Percentiles rank a stretch among this genome's conserved stretches.
phyloP scores from a whole-genome alignment of 2,329 filamentous ascomycete genomes.

The Botryotinia globosa region DNA sequence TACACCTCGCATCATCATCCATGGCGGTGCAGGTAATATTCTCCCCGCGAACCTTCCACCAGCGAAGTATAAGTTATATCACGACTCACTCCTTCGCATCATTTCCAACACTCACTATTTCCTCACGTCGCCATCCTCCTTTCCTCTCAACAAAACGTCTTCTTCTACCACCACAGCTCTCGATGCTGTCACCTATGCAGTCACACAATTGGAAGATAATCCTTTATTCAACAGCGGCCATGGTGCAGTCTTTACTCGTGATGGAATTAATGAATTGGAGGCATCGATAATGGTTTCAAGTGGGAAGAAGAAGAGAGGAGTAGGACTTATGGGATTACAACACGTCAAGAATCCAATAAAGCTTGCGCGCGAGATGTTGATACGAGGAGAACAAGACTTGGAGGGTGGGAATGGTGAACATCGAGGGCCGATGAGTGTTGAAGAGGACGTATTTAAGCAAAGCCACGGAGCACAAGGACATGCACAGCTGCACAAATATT shows the following conservation, averaged over 20 bases:
- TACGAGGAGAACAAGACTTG: constrained; percentile 62
- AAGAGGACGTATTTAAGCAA: not conserved
- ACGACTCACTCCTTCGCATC: constrained; percentile 58
- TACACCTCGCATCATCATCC: constrained; percentile 41
- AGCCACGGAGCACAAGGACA: constrained; percentile 58
- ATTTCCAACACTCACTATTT: constrained; percentile 48
- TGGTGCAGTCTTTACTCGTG: constrained; percentile 82
- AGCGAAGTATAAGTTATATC: constrained; percentile 57
- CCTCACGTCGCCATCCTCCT: constrained; percentile 56
- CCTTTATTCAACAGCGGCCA: constrained; percentile 80
- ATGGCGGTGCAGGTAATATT: constrained; percentile 69
- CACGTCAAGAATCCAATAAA: constrained; percentile 77
- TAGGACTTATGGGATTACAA: constrained; percentile 70
- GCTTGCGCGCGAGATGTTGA: constrained; percentile 68
- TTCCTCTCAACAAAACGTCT: constrained; percentile 47
- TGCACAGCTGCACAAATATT: constrained; percentile 63
- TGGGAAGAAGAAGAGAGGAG: constrained; percentile 70
- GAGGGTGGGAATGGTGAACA: constrained; percentile 43
- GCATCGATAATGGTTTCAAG: constrained; percentile 81
- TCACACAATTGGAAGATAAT: constrained; percentile 73
- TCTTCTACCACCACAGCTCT: constrained; percentile 52
- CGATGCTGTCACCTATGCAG: constrained; percentile 71
- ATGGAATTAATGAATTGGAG: constrained; percentile 82
- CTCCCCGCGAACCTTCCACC: constrained; percentile 56
- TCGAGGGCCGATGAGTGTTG: constrained; percentile 34